Base-by-base conservation (phyloP, 345 rosid genomes). In the Eucalyptus shirleyi region DNA sequence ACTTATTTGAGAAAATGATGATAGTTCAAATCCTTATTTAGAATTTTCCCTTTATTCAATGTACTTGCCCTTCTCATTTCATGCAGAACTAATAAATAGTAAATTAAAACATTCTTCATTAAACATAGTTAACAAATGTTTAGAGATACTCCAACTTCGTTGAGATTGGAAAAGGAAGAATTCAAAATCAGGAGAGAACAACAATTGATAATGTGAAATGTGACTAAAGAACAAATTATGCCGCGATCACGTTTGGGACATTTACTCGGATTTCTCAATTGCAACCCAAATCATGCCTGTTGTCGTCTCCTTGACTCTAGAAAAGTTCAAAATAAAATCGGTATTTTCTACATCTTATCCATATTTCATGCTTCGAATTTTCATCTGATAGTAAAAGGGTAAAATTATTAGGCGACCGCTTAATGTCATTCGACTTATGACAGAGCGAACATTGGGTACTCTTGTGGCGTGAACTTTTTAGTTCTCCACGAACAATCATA, bases 11-110 rank as follows among this genome's bases (percentile, higher is more conserved):
- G 2, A 24, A 56, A 56, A 56, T 1, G 0, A 56, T 0, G 6
- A 26, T 2, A 24, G 0, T 24, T 56, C 0, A 2, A 2, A 24
- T 0, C 28, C 13, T 56, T 56, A 56, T 10, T 56, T 56, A 0
- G 1, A 56, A 56, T 24, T 56, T 24, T 56, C 30, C 7, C 3
- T 72, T 72, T 37, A 10, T 72, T 4, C 4, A 18, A 12, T 37
- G 14, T 7, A 21, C 1, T 21, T 21, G 4, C 24, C 26, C 4
- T 77, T 37, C 16, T 21, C 28, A 15, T 37, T 7, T 77, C 23
- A 37, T 77, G 45, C 14, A 6, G 0, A 37, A 37, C 42, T 24
- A 40, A 3, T 19, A 19, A 4, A 34, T 72, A 9, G 17, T 6
- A 32, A 32, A 32, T 9, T 69, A 32, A 9, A 32, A 16, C 3